Evolutionary conservation across 2,329 filamentous ascomycete species (phyloP).

Genomic region (Stromatinia cepivora): DNA sequence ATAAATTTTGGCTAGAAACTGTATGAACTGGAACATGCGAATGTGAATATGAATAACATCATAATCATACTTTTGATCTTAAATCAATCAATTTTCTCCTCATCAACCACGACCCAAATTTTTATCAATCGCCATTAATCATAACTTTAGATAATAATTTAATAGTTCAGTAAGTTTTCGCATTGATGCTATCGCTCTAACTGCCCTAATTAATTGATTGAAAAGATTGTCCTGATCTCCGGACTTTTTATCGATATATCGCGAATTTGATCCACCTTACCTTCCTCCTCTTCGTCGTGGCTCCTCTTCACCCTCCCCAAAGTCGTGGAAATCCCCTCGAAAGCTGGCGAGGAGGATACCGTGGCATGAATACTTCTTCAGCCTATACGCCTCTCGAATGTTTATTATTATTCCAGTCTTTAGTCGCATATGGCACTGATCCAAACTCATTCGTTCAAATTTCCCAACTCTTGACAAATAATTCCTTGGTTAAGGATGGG

Average conservation of each 20-base stretch:
- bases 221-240: constrained; percentile 5
- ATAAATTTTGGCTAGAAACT: constrained; percentile 1
- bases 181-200: background rate
- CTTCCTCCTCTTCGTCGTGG: constrained; percentile 45
- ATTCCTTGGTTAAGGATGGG: constrained; percentile 70
- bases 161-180: background rate
- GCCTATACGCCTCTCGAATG: constrained; percentile 83
- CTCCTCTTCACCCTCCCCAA: constrained; percentile 55
- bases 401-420: constrained; percentile 79
- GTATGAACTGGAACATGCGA: background rate
- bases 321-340: constrained; percentile 57
- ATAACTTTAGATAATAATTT: background rate
- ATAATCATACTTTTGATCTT: constrained; percentile 7
- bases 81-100: constrained; percentile 10
- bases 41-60: constrained; percentile 19
- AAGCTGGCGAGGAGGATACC: constrained; percentile 54
- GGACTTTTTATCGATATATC: background rate
- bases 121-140: background rate
- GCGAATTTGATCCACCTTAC: constrained; percentile 18
- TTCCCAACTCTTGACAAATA: constrained; percentile 71
- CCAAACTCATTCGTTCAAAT: constrained; percentile 66
- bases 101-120: constrained; percentile 1
- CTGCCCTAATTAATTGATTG: constrained; percentile 13
- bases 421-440: constrained; percentile 67
- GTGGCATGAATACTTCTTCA: constrained; percentile 58